Base-by-base conservation (phyloP, 768 basidiomycete genomes). In the Trametes sanguinea region DNA sequence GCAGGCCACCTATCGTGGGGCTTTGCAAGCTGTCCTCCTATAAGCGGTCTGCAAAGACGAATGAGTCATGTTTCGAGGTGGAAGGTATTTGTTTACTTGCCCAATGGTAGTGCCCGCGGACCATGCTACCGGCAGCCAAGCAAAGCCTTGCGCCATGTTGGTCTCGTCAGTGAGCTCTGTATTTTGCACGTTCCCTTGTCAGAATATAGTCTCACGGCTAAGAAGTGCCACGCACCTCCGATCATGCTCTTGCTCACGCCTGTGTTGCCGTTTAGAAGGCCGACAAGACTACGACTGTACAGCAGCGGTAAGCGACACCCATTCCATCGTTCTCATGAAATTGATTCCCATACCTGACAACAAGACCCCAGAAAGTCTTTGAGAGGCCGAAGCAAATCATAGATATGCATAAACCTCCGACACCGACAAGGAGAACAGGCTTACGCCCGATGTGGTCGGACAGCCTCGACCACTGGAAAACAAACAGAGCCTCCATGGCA, bases 181-280 rank as follows among this genome's bases (percentile, higher is more conserved):
- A n/a, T 9, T 17, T 4, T n/a, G 16, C 6, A 16, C 16, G 7
- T 4, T 43, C 35, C 14, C 4, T 27, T 37, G 4, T n/a, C 47
- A 35, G 13, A n/a, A 40, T 46, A 16, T 10, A 52, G 14, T 27
- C 27, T 29, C 13, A 0, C 6, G 37, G 27, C 48, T 17, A 4
- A 53, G 29, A 39, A 14, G n/a, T 14, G 22, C 3, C 3, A 43
- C 59, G 1, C 39, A 69, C 71, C 71, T 60, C 63, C 87, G 74
- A 90, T 80, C 67, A 85, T 83, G 64, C 84, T 86, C 69, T 90
- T 91, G 81, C 88, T 85, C 29, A 91, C 86, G 4, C 86, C 87
- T 2, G 85, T 80, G 66, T 88, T 88, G 37, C 88, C 88, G 63
- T 89, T 88, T 16, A 90, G 72, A 47, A 86, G 72, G 2, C 89